Evolutionary conservation across 2,329 filamentous ascomycete genomes (phyloP), one percentile per base, ranked within the genome.

Genomic region (Pseudogymnoascus sp.): DNA sequence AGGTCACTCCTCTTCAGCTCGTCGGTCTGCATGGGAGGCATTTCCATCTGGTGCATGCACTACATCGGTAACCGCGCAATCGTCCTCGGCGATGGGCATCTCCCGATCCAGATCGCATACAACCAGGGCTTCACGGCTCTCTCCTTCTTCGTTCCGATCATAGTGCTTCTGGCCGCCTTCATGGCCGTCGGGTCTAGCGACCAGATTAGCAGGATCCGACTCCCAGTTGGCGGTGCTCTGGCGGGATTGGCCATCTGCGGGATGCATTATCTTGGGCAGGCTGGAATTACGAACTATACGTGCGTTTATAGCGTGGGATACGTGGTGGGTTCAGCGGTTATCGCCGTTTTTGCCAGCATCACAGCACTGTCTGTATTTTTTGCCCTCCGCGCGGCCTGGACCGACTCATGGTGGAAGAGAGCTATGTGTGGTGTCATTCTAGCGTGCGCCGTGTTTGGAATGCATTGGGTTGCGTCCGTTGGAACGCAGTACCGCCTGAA

Each of bases 191-290:
- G 85, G 5, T 80, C 81, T 28, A 81, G 81, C 67, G 82, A 83
- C 65, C 77, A 73, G 28, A 79, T 87, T 12, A 81, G 80, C 16
- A 82, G 82, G 74, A 75, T 81, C 73, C 82, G 86, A 49, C 80
- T 89, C 9, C 70, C 80, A 6, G 70, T 84, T 4, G 87, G 88
- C 7, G 90, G 91, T 5, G 70, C 84, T 1, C 79, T 92, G 45
- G 88, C 88, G 1, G 91, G 91, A 12, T 79, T 85, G 4, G 87
- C 90, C 22, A 87, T 94, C 59, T 91, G 88, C 64, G 89, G 88
- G 33, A 94, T 95, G 91, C 90, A 95, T 73, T 95, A 94, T 69
- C 78, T 93, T 16, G 90, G 90, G n/a, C 92, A 95, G 71, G 83
- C 88, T 33, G 91, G 90, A 35, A 91, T 93, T 65, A 80, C 81